phyloP scores from a whole-genome alignment of 2,329 filamentous ascomycete genomes.

The Xylaria sp. region DNA sequence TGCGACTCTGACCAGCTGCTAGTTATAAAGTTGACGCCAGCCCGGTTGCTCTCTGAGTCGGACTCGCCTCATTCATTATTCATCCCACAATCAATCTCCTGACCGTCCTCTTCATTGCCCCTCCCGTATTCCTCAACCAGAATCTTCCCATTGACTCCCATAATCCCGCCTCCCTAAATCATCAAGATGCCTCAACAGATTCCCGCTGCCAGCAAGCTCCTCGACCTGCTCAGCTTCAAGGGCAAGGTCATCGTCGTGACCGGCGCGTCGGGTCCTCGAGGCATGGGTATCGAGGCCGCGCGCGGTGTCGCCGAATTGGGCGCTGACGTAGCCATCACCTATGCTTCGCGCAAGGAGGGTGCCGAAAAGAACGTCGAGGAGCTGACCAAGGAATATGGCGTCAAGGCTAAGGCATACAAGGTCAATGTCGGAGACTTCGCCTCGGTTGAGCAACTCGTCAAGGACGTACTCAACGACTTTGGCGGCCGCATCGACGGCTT shows the following conservation, averaged over 20 bases:
- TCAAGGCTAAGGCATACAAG: conserved; percentile 72
- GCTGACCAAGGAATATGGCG: conserved; percentile 72
- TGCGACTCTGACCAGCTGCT: background rate
- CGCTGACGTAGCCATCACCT: conserved; percentile 77
- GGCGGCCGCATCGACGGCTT: conserved; percentile 79
- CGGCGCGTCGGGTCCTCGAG: conserved; percentile 75
- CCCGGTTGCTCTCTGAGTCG: conserved; percentile 3
- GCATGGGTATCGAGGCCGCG: conserved; percentile 77
- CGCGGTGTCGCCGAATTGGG: conserved; percentile 78
- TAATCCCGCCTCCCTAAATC: background rate
- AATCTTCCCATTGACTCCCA: background rate
- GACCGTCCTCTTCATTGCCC: background rate
- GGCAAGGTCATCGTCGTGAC: conserved; percentile 78
- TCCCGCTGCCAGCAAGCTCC: conserved; percentile 67
- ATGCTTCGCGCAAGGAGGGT: conserved; percentile 75
- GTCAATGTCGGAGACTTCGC: conserved; percentile 66
- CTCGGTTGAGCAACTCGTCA: conserved; percentile 64
- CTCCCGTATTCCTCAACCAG: background rate
- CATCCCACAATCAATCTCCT: conserved; percentile 1
- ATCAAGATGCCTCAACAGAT: conserved; percentile 66
- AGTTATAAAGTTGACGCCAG: conserved; percentile 27
- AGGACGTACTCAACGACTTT: conserved; percentile 77
- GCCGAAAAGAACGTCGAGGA: conserved; percentile 74
- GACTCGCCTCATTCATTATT: background rate
- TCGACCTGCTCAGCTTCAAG: conserved; percentile 77